phyloP scores from a whole-genome alignment of 2,329 filamentous ascomycete genomes.

The Fusarium pseudoanthophilum region DNA sequence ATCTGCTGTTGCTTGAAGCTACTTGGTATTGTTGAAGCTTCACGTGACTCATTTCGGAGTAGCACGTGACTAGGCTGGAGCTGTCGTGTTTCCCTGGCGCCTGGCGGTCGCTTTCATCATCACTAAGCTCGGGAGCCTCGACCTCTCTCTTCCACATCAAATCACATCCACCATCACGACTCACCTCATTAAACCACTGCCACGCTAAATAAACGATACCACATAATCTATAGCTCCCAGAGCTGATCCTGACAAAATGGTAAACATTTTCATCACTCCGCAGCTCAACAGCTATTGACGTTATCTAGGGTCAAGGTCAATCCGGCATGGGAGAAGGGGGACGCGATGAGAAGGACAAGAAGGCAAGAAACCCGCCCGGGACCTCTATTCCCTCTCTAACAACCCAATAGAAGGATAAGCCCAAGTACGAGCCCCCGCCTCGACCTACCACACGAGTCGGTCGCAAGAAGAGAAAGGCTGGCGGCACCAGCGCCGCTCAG shows the following conservation, averaged over 20 bases:
- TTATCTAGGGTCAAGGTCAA: conserved; percentile 78
- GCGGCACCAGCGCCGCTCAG: conserved; percentile 90
- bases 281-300: conserved; percentile 29
- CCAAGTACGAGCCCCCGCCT: conserved; percentile 99
- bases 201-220: conserved; percentile 6
- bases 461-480: conserved; percentile 97
- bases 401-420: conserved; percentile 88
- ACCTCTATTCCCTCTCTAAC: conserved; percentile 28
- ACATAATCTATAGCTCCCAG: conserved; percentile 38
- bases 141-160: conserved; percentile 41
- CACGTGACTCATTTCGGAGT: conserved; percentile 27
- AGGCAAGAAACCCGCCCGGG: conserved; percentile 64
- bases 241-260: conserved; percentile 51
- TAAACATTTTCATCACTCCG: conserved; percentile 20
- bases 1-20: neutral
- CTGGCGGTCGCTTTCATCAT: conserved; percentile 51
- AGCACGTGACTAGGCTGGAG: conserved; percentile 47
- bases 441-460: conserved; percentile 96
- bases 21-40: neutral
- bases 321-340: conserved; percentile 89
- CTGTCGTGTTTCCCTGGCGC: conserved; percentile 60
- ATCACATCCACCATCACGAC: conserved; percentile 34
- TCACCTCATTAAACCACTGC: conserved; percentile 16
- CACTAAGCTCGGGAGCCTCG: conserved; percentile 46
- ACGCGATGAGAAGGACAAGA: conserved; percentile 91